Evolutionary conservation across 2,329 filamentous ascomycete species (phyloP).

Genomic region (Aspergillus pseudonomiae): DNA sequence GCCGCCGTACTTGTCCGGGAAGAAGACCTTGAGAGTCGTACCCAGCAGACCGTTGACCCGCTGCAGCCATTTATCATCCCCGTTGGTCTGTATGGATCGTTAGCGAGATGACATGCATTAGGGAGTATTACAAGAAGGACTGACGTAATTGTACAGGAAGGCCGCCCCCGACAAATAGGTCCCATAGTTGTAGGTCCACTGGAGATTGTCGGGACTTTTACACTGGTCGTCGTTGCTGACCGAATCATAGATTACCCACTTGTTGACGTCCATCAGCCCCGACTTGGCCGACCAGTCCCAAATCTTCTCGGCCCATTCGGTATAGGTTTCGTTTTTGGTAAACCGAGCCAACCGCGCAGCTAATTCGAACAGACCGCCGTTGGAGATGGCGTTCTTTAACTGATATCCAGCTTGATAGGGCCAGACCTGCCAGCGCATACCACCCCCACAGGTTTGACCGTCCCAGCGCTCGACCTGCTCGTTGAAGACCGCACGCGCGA

Average conservation of each 20-base stretch:
- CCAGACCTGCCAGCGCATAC: conserved; percentile 77
- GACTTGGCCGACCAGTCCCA: conserved; percentile 57
- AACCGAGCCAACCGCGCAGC: conserved; percentile 69
- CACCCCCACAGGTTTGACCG: neutral
- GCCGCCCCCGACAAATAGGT: conserved; percentile 62
- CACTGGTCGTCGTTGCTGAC: conserved; percentile 61
- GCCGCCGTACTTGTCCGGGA: conserved; percentile 45
- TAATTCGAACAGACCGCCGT: conserved; percentile 70
- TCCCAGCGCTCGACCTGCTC: conserved; percentile 2
- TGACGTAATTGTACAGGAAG: conserved; percentile 65
- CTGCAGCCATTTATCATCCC: conserved; percentile 55
- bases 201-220: conserved; percentile 61
- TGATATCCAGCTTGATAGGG: conserved; percentile 72
- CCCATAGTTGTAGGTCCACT: conserved; percentile 68
- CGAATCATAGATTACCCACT: conserved; percentile 65
- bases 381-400: conserved; percentile 64
- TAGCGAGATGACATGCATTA: neutral
- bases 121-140: conserved; percentile 17
- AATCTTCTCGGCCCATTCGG: conserved; percentile 45
- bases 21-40: conserved; percentile 50
- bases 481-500: conserved; percentile 3
- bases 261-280: conserved; percentile 60
- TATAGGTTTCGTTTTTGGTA: conserved; percentile 66
- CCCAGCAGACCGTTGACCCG: conserved; percentile 59
- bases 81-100: conserved; percentile 46